These are phyloP conservation scores for Capsicum rhomboideum DNA, from an alignment of 257 asterid species.

Conservation along the genomic window DNA sequence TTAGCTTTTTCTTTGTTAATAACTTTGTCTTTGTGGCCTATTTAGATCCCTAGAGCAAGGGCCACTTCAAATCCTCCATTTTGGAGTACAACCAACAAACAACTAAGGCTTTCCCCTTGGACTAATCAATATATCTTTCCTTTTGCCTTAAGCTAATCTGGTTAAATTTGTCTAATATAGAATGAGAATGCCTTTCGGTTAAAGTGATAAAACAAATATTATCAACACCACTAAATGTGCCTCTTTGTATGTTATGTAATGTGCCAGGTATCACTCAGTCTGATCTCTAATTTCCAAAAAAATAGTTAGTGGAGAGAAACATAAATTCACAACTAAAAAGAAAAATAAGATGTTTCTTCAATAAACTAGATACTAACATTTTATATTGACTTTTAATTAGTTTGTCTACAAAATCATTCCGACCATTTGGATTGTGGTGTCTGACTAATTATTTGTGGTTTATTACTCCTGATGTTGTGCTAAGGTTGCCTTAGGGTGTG, in stretches of 20 bases:
- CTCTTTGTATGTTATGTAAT: neutral
- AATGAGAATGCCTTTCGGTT: constrained; percentile 8
- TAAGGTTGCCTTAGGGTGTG: neutral
- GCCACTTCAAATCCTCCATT: neutral
- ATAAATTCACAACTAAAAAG: neutral
- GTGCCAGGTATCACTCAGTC: neutral
- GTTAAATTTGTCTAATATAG: neutral
- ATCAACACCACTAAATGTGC: neutral
- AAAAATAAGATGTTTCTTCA: neutral
- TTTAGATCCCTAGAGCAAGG: neutral
- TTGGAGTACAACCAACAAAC: constrained; percentile 1
- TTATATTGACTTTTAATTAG: neutral
- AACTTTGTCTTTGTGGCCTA: neutral
- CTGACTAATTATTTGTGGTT: neutral
- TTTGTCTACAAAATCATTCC: neutral
- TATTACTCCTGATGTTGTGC: neutral
- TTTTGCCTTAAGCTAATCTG: neutral
- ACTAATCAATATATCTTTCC: neutral
- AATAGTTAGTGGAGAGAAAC: neutral
- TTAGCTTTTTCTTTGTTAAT: neutral
- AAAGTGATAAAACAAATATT: neutral
- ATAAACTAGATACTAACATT: neutral
- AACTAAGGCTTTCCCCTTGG: neutral
- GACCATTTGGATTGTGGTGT: neutral
- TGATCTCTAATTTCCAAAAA: neutral